phyloP scores from a whole-genome alignment of 257 asterid genomes.

The Nicotiana paniculata region DNA sequence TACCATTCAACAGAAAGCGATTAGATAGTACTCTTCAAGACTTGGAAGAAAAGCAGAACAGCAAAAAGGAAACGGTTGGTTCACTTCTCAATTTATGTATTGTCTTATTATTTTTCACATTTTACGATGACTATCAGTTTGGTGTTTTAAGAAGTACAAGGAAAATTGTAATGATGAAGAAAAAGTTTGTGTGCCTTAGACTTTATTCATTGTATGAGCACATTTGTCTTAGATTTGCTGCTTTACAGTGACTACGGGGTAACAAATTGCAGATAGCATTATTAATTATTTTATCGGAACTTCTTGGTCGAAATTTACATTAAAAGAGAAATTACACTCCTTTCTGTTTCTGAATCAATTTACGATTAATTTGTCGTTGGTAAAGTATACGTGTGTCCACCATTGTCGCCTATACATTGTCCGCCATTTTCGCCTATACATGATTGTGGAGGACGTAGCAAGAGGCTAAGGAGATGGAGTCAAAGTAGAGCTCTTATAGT shows the following conservation, averaged over 20 bases:
- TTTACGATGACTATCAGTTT: background rate
- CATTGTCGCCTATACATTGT: background rate
- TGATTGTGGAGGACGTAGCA: background rate
- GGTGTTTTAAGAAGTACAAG: background rate
- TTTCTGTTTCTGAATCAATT: background rate
- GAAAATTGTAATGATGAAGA: background rate
- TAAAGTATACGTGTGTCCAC: background rate
- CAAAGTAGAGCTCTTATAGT: background rate
- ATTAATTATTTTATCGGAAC: background rate
- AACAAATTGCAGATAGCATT: background rate
- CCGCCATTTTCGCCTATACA: background rate
- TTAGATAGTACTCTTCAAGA: slow-evolving; percentile 77
- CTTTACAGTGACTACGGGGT: background rate
- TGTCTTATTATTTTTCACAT: background rate
- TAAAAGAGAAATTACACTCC: background rate
- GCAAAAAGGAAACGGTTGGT: slow-evolving; percentile 92
- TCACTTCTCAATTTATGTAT: background rate
- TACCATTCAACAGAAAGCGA: slow-evolving; percentile 59
- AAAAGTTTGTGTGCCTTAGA: background rate
- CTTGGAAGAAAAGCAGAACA: slow-evolving; percentile 84
- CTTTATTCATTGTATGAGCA: background rate
- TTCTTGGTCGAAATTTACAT: background rate
- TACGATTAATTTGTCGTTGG: background rate
- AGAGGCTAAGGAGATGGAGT: background rate
- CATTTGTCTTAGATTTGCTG: background rate